phyloP scores from a whole-genome alignment of 129 eudicot species.

The Tagetes erecta region DNA sequence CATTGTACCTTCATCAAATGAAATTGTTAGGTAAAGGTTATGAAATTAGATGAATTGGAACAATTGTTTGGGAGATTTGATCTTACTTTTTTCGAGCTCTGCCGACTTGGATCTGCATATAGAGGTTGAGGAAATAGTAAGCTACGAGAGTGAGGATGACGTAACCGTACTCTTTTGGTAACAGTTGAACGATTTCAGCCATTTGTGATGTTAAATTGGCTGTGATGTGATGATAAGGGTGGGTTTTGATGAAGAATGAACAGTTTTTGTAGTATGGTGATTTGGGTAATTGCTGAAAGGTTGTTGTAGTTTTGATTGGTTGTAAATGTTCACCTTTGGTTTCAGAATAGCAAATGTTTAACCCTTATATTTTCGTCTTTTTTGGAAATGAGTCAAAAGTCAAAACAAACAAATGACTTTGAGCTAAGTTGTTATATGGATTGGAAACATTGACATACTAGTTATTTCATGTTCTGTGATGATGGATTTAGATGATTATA shows the following conservation, averaged over 20 bases:
- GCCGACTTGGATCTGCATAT: constrained; percentile 40
- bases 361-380: not conserved
- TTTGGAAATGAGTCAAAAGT: not conserved
- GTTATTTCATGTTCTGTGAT: too few species aligned
- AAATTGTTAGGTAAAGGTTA: not conserved
- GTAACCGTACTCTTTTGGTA: constrained; percentile 40
- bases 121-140: constrained; percentile 28
- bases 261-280: not conserved
- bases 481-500: too few species aligned
- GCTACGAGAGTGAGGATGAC: constrained; percentile 25
- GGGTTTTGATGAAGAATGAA: not conserved
- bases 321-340: not conserved
- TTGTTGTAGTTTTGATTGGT: not conserved
- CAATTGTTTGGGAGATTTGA: not conserved
- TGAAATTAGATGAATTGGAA: not conserved
- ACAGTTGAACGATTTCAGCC: constrained; percentile 37
- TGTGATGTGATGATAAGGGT: not conserved
- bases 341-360: not conserved
- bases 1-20: constrained; percentile 59
- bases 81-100: constrained; percentile 41
- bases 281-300: constrained; percentile 17
- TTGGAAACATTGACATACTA: too few species aligned
- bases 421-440: too few species aligned
- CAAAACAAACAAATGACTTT: too few species aligned
- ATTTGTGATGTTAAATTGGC: constrained; percentile 25